Evolutionary conservation across 208 protist genomes (phyloP), one percentile per base, ranked within the genome.

Genomic region (Crithidia thermophila): DNA sequence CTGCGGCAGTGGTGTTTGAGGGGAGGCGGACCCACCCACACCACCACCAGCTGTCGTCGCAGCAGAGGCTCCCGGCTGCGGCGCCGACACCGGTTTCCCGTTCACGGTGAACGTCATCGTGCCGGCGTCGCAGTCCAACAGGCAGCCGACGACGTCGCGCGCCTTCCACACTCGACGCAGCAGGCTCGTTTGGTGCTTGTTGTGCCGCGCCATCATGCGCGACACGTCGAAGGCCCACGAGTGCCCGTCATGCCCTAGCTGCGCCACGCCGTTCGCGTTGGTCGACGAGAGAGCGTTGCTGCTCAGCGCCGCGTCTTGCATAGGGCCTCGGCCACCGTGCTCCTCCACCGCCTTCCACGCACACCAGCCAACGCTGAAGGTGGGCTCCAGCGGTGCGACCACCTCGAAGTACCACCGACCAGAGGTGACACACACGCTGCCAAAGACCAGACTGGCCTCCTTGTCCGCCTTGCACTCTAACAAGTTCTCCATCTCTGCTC

Each of bases 341-440:
- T 69, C 69, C 36, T 75, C 69, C 36, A 75, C 30, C 5, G 60
- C 9, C 70, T 78, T 62, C 60, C 61, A 58, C 16, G 69, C 69
- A 27, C 63, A 69, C 87, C 87, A 94, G 20, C 87, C 90, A 20
- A 91, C 63, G 51, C 76, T 82, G 21, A 92, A 67, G 23, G 31
- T 60, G 13, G 75, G 53, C 39, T 75, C 75, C 2, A 60, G 70
- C 10, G 71, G 76, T 37, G 94, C 33, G 3, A 80, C 61, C 25
- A 94, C 81, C 67, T 97, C 93, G 62, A 89, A 97, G 79, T 97
- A 97, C 93, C 93, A 97, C 36, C 75, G 60, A 4, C 93, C 93
- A 4, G 53, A 42, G 13, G 65, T 72, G n/a, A 96, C 87, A 28
- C 65, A 74, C n/a, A 94, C 93, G 33, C 61, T 91, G 50, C 79